Evolutionary conservation across 1,284 basidiomycete genomes (phyloP).

Genomic region (Mycena sp.): DNA sequence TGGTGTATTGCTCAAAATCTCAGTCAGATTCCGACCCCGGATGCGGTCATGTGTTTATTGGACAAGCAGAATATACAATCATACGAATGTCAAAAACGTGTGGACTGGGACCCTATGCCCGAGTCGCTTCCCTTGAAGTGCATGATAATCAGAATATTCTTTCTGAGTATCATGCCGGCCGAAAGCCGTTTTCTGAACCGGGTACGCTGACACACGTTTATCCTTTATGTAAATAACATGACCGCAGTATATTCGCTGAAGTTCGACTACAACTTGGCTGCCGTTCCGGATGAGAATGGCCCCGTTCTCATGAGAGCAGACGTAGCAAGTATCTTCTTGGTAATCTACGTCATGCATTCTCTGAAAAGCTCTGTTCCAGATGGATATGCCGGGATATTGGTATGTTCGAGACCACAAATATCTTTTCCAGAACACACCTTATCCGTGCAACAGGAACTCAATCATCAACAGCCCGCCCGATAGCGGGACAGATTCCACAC

Average conservation of each 20-base stretch:
- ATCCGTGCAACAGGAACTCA: neutral
- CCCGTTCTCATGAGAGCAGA: conserved; percentile 37
- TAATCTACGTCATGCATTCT: neutral
- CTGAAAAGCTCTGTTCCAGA: conserved; percentile 6
- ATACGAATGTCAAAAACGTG: conserved; percentile 36
- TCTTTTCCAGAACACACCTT: no score
- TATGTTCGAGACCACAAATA: no score
- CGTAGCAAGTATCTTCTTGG: conserved; percentile 21
- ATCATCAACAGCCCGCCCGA: conserved; percentile 32
- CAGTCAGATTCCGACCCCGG: conserved; percentile 27
- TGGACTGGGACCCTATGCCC: conserved; percentile 37
- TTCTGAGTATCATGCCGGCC: conserved; percentile 1
- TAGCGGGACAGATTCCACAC: conserved; percentile 12
- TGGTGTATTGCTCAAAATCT: conserved; percentile 32
- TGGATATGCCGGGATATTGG: conserved; percentile 37
- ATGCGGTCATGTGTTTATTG: conserved; percentile 41
- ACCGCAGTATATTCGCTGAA: no score
- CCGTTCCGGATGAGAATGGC: conserved; percentile 31
- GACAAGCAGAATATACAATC: conserved; percentile 38
- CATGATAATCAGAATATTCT: conserved; percentile 31
- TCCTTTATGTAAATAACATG: no score
- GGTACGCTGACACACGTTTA: no score
- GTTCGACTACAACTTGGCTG: conserved; percentile 25
- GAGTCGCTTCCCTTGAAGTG: conserved; percentile 28
- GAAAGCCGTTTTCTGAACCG: neutral